Evolutionary conservation across 2,329 filamentous ascomycete genomes (phyloP), one percentile per base, ranked within the genome.

Genomic region (Fusarium sp.): DNA sequence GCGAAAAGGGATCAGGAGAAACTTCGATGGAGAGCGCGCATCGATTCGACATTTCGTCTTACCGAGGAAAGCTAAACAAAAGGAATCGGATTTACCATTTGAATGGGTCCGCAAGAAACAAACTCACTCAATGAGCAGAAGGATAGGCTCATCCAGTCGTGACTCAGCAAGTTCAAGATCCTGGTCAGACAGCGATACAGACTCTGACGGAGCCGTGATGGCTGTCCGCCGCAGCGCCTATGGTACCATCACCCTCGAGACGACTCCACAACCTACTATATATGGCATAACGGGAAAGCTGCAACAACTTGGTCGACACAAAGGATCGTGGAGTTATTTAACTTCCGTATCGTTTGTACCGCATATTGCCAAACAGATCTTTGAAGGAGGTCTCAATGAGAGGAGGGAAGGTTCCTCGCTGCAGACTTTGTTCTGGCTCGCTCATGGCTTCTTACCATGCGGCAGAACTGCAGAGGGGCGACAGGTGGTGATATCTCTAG

Each of bases 231-330:
- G 51, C 3, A 54, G 51, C 4, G 35, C 51, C 2, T 54, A 54
- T n/a, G 51, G 51, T 0, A 54, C 51, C 0, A 54, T 54, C 5
- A 54, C 51, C 0, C 32, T 54, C 0, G 51, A 54, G 2, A 54
- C 24, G 0, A n/a, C 51, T 9, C 51, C 51, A 2, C 51, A 39
- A 1, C 51, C 35, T 18, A 54, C 51, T 8, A 22, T 54, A 28
- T 13, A 54, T 4, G 35, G 35, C 0, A 39, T 28, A 5, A 39
- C 35, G 2, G 51, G 51, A 4, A 54, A 28, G 0, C 11, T 54
- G 1, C 51, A 54, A 4, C 35, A 54, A 7, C 35, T 54, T 2
- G 51, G 51, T 7, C 35, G 51, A 1, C 51, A 54, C 1, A 54
- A 39, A n/a, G 51, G 51, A 6, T 54, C 51, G 0, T 54, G 51